phyloP scores from a whole-genome alignment of 78 protist genomes.

The Dictyostelium discoideum region dicty_2.7 NC_007088.5:6881501-6882000 shows the following conservation, averaged over 20 bases:
- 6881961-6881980: constrained; percentile 20
- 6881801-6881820: constrained; percentile 55
- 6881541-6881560: constrained; percentile 30
- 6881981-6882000: neutral
- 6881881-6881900: constrained; percentile 45
- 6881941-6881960: constrained; percentile 43
- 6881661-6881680: constrained; percentile 13
- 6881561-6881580: neutral
- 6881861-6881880: constrained; percentile 13
- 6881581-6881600: constrained; percentile 45
- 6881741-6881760: neutral
- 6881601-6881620: constrained; percentile 73
- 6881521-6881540: neutral
- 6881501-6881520: no score
- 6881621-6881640: constrained; percentile 41
- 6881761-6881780: neutral
- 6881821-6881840: constrained; percentile 52
- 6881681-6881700: constrained; percentile 44
- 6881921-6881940: constrained; percentile 44
- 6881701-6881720: neutral
- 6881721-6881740: neutral
- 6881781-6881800: neutral
- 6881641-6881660: constrained; percentile 44
- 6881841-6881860: neutral
- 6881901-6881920: constrained; percentile 32